phyloP scores from a whole-genome alignment of 1,139 yeast genomes.

The Scheffersomyces lignicola region DNA sequence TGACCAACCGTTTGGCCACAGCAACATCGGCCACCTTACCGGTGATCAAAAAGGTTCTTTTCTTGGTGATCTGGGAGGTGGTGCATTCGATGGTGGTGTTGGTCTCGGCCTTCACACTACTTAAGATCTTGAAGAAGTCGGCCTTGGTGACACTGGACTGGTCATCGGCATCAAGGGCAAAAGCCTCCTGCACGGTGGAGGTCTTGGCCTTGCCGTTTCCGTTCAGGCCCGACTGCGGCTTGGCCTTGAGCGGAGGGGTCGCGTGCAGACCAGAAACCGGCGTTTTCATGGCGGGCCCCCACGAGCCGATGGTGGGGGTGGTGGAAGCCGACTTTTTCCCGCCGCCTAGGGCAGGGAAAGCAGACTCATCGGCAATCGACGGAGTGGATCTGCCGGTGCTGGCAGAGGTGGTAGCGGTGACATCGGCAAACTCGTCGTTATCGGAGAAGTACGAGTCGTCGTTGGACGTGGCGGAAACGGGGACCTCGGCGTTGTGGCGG shows the following conservation, averaged over 20 bases:
- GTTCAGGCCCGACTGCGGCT: slow-evolving; percentile 16
- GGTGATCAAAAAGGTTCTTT: slow-evolving; percentile 81
- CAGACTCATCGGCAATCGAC: slow-evolving; percentile 51
- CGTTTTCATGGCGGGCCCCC: slow-evolving; percentile 39
- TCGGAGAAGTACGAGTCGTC: slow-evolving; percentile 9
- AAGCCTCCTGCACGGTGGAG: slow-evolving; percentile 67
- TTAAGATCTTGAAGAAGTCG: slow-evolving; percentile 64
- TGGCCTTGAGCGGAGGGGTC: slow-evolving; percentile 23
- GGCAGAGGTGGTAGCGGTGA: slow-evolving; percentile 9
- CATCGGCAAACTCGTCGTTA: slow-evolving; percentile 12
- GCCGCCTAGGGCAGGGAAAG: slow-evolving; percentile 75
- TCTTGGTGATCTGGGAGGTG: slow-evolving; percentile 71
- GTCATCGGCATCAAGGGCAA: slow-evolving; percentile 66
- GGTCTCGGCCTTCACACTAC: slow-evolving; percentile 59
- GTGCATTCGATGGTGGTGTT: slow-evolving; percentile 82
- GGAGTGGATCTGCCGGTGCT: slow-evolving; percentile 25
- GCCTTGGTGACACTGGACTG: slow-evolving; percentile 63
- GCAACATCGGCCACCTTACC: slow-evolving; percentile 73
- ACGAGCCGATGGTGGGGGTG: slow-evolving; percentile 18
- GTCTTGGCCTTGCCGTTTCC: slow-evolving; percentile 21
- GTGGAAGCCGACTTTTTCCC: slow-evolving; percentile 22
- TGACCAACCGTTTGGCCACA: slow-evolving; percentile 73
- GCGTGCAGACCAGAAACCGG: slow-evolving; percentile 25
- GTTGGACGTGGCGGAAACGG: slow-evolving; percentile 19
- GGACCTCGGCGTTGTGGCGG: slow-evolving; percentile 32